Evolutionary conservation across 805 yeast species (phyloP).

Genomic region (Soucietia sequanensis): DNA sequence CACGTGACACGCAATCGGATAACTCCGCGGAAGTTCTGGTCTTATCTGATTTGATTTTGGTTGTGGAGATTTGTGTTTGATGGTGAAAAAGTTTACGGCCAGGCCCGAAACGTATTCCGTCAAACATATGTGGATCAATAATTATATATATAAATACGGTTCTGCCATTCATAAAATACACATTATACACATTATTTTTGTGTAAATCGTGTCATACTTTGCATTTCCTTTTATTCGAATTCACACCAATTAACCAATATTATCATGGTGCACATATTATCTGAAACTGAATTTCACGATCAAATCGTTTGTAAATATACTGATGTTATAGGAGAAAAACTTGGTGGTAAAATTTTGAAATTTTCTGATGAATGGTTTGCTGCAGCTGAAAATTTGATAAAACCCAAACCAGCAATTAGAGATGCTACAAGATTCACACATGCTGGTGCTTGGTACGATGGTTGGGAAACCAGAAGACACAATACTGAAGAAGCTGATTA

Average conservation of each 20-base stretch:
- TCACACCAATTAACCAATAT: background rate
- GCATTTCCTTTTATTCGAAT: background rate
- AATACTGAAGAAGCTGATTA: conserved; percentile 82
- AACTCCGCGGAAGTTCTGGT: too few species aligned
- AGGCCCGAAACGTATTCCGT: too few species aligned
- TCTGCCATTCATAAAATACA: too few species aligned
- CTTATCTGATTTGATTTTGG: too few species aligned
- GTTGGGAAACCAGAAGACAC: conserved; percentile 98
- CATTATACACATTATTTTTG: too few species aligned
- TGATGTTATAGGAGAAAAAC: conserved; percentile 80
- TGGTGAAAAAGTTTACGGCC: too few species aligned
- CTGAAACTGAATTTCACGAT: conserved; percentile 41
- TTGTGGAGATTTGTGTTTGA: too few species aligned
- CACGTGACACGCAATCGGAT: too few species aligned
- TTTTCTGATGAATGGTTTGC: conserved; percentile 96
- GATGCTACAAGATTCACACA: conserved; percentile 77
- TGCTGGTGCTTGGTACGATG: conserved; percentile 97
- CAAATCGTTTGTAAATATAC: conserved; percentile 53
- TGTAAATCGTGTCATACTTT: too few species aligned
- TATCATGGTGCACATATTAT: conserved; percentile 15
- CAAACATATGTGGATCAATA: too few species aligned
- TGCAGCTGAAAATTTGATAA: conserved; percentile 80
- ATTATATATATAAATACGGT: too few species aligned
- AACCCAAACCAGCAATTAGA: conserved; percentile 76
- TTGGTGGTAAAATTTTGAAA: conserved; percentile 72